Base-by-base conservation (phyloP, 176 grass and related monocot genomes). In the Otatea glauca region DNA sequence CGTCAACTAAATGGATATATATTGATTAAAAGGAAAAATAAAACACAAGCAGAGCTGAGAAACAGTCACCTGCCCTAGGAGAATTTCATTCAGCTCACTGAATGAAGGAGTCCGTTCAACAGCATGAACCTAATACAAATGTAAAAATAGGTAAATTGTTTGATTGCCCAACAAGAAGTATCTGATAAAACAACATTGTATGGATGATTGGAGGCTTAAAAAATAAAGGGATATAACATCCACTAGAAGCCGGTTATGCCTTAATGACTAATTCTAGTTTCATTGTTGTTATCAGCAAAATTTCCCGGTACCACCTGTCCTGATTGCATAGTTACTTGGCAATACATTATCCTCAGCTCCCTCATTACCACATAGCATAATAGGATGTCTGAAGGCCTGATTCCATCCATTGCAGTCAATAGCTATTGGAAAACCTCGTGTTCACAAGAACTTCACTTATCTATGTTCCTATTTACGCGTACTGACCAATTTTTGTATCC, bases 31-130 rank as follows among this genome's bases (percentile, higher is more conserved):
- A 45, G 44, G 39, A 77, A 74, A 74, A 81, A 14, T 66, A 81
- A 75, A 41, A 21, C 72, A 64, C 37, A 49, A 51, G 72, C 38
- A 78, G 35, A 73, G 42, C 23, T 35, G 45, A 88, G 68, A 78
- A 79, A 91, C 47, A 76, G n/a, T 85, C 41, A 99, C 97, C 97
- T 99, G 97, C 16, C 97, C 97, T 51, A 99, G 71, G 50, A 99
- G 92, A 80, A 99, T 99, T 85, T 99, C 97, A 72, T 96, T 99
- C 83, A 99, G 86, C 81, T 96, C 92, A 72, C 97, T 99, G 58
- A 99, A 89, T 72, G 97, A 99, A 86, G 97, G 97, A 81, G 97
- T 96, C 79, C 93, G 91, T 78, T 99, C 97, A 48, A 99, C 88
- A 37, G 97, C 97, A 88, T 85, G 90, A 83, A 99, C 93, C 97